Evolutionary conservation across 169 alveolate genomes (phyloP).

Genomic region (Eimeria acervulina): DNA sequence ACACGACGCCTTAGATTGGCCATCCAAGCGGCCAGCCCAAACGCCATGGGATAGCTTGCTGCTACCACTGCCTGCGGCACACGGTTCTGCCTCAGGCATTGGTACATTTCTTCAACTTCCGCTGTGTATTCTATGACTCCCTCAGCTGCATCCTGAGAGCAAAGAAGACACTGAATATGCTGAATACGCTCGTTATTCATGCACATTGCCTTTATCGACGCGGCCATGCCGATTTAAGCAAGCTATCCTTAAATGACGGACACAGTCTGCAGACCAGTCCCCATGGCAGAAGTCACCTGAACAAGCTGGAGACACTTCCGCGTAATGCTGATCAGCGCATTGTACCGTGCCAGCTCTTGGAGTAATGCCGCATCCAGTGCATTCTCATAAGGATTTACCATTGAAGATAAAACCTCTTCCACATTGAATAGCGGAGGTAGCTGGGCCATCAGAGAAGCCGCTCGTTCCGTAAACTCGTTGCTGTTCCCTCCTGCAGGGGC

Average conservation of each 20-base stretch:
- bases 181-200: background rate
- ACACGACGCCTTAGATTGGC: slow-evolving; percentile 91
- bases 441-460: slow-evolving; percentile 86
- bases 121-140: slow-evolving; percentile 93
- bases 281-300: slow-evolving; percentile 53
- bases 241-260: background rate
- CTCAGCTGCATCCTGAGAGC: slow-evolving; percentile 91
- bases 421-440: slow-evolving; percentile 91
- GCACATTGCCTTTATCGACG: background rate
- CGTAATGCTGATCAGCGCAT: slow-evolving; percentile 90
- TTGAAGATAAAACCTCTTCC: slow-evolving; percentile 90
- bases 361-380: slow-evolving; percentile 94
- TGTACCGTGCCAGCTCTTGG: slow-evolving; percentile 95
- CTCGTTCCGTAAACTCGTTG: slow-evolving; percentile 36
- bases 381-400: slow-evolving; percentile 94
- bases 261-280: background rate
- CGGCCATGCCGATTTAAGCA: background rate
- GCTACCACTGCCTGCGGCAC: slow-evolving; percentile 93
- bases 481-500: background rate
- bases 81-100: slow-evolving; percentile 90
- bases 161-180: background rate
- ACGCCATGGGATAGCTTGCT: slow-evolving; percentile 94
- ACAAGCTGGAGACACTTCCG: slow-evolving; percentile 86
- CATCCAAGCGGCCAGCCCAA: slow-evolving; percentile 93
- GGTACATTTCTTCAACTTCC: slow-evolving; percentile 92